Evolutionary conservation across 345 rosid genomes (phyloP).

Genomic region (Populus simonii): DNA sequence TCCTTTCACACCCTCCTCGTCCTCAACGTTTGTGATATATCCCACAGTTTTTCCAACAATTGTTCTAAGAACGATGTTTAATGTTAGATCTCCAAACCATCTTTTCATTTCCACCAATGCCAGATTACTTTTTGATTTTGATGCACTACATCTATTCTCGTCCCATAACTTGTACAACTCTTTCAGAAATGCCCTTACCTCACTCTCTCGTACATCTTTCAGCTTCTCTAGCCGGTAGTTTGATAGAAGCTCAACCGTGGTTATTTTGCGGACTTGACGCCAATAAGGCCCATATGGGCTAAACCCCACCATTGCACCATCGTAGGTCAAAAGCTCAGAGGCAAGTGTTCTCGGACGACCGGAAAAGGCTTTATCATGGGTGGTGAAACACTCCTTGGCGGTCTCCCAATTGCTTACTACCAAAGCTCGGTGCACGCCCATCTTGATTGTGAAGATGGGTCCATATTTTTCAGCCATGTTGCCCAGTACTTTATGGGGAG

Average conservation of each 20-base stretch:
- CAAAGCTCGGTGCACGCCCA: slow-evolving; percentile 29
- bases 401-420: slow-evolving; percentile 26
- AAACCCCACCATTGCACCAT: slow-evolving; percentile 25
- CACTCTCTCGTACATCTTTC: slow-evolving; percentile 21
- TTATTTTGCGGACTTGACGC: slow-evolving; percentile 34
- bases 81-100: slow-evolving; percentile 28
- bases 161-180: slow-evolving; percentile 21
- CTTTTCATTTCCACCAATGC: slow-evolving; percentile 32
- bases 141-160: not conserved
- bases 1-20: not conserved
- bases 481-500: slow-evolving; percentile 24
- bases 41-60: slow-evolving; percentile 17
- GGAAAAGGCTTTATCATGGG: slow-evolving; percentile 27
- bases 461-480: slow-evolving; percentile 35
- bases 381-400: slow-evolving; percentile 38
- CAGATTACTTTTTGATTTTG: not conserved
- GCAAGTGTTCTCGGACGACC: slow-evolving; percentile 27
- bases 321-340: slow-evolving; percentile 21
- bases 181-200: slow-evolving; percentile 6
- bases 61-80: slow-evolving; percentile 29
- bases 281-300: slow-evolving; percentile 33
- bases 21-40: not conserved
- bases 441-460: slow-evolving; percentile 32
- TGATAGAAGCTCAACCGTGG: slow-evolving; percentile 34
- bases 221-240: slow-evolving; percentile 24